Percentiles rank a stretch among this genome's conserved stretches.
Evolutionary conservation across 2,329 filamentous ascomycete species (phyloP).

Genomic region (Xylariaceae sp.): DNA sequence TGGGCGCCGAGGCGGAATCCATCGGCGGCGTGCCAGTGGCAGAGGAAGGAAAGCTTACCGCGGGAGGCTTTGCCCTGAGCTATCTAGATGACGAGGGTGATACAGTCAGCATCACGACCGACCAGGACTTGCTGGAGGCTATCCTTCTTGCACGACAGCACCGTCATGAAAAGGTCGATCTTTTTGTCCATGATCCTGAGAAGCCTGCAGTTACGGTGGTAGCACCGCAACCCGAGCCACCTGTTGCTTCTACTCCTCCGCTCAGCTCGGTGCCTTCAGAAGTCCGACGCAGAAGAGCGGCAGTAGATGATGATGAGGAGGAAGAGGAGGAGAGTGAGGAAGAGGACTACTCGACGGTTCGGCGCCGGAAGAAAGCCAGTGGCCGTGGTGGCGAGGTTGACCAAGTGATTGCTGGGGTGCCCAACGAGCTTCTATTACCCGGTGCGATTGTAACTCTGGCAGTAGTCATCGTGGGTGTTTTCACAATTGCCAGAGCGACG

Average conservation of each 20-base stretch:
- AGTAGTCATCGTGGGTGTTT: slow-evolving; percentile 89
- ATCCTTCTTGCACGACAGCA: slow-evolving; percentile 76
- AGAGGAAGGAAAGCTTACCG: slow-evolving; percentile 73
- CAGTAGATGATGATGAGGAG: slow-evolving; percentile 40
- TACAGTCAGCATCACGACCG: slow-evolving; percentile 92
- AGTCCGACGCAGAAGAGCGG: slow-evolving; percentile 47
- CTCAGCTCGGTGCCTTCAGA: slow-evolving; percentile 42
- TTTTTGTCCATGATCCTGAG: slow-evolving; percentile 92
- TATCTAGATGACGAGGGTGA: slow-evolving; percentile 97
- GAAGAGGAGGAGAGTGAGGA: slow-evolving; percentile 57
- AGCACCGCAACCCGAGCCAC: slow-evolving; percentile 42
- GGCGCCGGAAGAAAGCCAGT: slow-evolving; percentile 45
- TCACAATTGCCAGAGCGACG: slow-evolving; percentile 72
- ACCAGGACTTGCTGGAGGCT: slow-evolving; percentile 87
- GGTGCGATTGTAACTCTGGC: slow-evolving; percentile 94
- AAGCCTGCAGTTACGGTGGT: slow-evolving; percentile 73
- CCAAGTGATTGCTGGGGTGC: slow-evolving; percentile 83
- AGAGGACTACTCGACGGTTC: slow-evolving; percentile 49
- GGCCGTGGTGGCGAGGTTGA: slow-evolving; percentile 52
- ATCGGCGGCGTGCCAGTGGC: slow-evolving; percentile 78
- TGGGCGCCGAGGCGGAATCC: slow-evolving; percentile 75
- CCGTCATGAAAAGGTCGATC: slow-evolving; percentile 86
- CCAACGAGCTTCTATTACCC: slow-evolving; percentile 88
- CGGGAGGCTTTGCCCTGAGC: slow-evolving; percentile 82
- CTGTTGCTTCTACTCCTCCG: slow-evolving; percentile 42